Evolutionary conservation across 2,329 filamentous ascomycete species (phyloP), one percentile per base, ranked within the genome.

Genomic region (Ophiostoma novo-ulmi): DNA sequence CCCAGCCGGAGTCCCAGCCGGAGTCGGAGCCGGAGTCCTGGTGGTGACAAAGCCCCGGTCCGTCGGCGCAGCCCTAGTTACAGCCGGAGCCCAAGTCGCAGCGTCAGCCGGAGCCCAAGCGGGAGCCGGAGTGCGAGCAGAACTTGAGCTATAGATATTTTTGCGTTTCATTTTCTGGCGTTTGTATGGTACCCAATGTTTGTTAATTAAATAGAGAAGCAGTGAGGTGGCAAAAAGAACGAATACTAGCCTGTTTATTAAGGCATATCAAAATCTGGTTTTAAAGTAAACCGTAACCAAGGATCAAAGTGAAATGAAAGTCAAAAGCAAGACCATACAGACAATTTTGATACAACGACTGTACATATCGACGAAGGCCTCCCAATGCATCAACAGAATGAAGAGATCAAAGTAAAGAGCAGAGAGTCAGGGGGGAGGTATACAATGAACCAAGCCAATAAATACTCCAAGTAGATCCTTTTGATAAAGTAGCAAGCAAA

Each of bases 61-160:
- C 65, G 48, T 36, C 55, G 58, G n/a, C 44, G 58, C 36, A 68
- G 52, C 20, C 52, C 52, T 17, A 66, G 65, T 6, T n/a, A 26
- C 31, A 68, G 70, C 41, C 70, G 44, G 5, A 69, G 70, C 31
- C 70, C 41, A 0, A 61, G 69, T n/a, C 63, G 69, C 31, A 69
- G 69, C 26, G 66, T 20, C 36, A 72, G 67, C n/a, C 61, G n/a
- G 8, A 63, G 44, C 35, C 69, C 22, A 38, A 72, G 67, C n/a
- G 48, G n/a, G 8, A 63, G 44, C 35, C 67, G 58, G 17, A 66
- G 38, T 31, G n/a, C n/a, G 5, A 67, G 41, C 48, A 26, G 55
- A 52, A 10, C 26, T n/a, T 22, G 8, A 26, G n/a, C n/a, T 26
- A 13, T 26, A 26, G 4, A 11, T 13, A 2, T 26, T 26, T n/a